Evolutionary conservation across 768 basidiomycete species (phyloP).

Genomic region (Suillus alpinus): DNA sequence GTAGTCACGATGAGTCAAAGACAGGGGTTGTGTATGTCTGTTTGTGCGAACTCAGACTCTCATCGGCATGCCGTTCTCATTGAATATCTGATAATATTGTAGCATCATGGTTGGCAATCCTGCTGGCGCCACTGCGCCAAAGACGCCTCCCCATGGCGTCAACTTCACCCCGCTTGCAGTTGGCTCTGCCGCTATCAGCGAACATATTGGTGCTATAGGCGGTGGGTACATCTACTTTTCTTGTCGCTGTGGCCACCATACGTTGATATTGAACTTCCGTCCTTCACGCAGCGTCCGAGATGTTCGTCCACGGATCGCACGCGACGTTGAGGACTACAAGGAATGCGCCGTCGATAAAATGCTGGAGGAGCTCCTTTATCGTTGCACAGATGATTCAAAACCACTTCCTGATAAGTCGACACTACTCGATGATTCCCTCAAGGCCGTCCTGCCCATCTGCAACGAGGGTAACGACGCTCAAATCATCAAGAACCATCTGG

Average conservation of each 20-base stretch:
- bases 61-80: no score
- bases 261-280: background rate
- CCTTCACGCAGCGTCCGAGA: background rate
- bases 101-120: no score
- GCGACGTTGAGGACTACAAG: background rate
- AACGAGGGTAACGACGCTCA: background rate
- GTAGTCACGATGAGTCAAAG: background rate
- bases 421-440: background rate
- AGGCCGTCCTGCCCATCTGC: conserved; percentile 1
- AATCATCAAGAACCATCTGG: background rate
- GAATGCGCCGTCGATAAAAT: background rate
- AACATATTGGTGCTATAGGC: background rate
- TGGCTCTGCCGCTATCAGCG: background rate
- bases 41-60: background rate
- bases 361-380: background rate
- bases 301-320: background rate
- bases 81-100: no score
- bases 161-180: conserved; percentile 1
- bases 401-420: background rate
- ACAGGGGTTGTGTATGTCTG: background rate
- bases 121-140: background rate
- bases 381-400: background rate
- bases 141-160: background rate
- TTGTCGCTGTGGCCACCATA: background rate
- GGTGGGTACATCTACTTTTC: background rate